Percentiles rank a stretch among this genome's conserved stretches.
Evolutionary conservation across 2,329 filamentous ascomycete species (phyloP).

Genomic region (Helotiales sp.): DNA sequence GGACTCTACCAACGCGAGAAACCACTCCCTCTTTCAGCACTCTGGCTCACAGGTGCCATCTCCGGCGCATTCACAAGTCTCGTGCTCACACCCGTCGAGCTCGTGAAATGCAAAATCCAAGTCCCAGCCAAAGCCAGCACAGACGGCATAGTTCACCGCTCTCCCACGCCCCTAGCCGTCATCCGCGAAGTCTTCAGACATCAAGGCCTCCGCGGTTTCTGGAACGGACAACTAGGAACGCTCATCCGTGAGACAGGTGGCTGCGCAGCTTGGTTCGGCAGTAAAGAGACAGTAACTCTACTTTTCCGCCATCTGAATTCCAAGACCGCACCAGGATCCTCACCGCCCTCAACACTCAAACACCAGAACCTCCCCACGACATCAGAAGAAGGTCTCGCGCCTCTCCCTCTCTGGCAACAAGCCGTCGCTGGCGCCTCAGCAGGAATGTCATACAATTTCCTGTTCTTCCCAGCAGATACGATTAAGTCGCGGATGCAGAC

Average conservation of each 20-base stretch:
- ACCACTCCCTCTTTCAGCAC: conserved; percentile 72
- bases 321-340: conserved; percentile 36
- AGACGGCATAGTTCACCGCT: conserved; percentile 49
- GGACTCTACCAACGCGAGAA: conserved; percentile 57
- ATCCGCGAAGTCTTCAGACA: conserved; percentile 81
- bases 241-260: conserved; percentile 93
- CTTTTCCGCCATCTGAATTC: conserved; percentile 50
- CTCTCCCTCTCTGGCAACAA: conserved; percentile 83
- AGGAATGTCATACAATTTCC: conserved; percentile 93
- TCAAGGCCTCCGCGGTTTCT: conserved; percentile 85
- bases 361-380: conserved; percentile 22
- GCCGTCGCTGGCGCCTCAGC: conserved; percentile 85
- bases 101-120: conserved; percentile 99
- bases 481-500: conserved; percentile 99
- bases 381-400: conserved; percentile 46
- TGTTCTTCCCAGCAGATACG: conserved; percentile 97
- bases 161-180: conserved; percentile 70
- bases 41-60: conserved; percentile 82
- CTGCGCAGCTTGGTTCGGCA: conserved; percentile 92
- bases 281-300: conserved; percentile 78
- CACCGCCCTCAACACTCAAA: conserved; percentile 8
- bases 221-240: conserved; percentile 93
- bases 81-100: conserved; percentile 90
- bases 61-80: conserved; percentile 89
- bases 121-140: conserved; percentile 58